Evolutionary conservation across 768 basidiomycete genomes (phyloP).

Genomic region (Leccinum olivaceopallidum): DNA sequence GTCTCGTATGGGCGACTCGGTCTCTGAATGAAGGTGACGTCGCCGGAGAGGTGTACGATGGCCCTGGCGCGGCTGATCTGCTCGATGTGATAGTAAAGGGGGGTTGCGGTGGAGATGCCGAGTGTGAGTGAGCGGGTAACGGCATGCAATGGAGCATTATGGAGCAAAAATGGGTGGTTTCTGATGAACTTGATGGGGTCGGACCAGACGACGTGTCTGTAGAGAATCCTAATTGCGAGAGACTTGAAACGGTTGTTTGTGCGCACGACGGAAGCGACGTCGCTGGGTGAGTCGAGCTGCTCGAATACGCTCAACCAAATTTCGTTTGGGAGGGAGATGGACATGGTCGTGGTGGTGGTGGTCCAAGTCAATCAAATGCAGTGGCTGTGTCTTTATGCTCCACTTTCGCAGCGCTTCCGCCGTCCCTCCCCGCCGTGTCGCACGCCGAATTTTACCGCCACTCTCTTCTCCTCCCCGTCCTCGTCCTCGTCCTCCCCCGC

Average conservation of each 20-base stretch:
- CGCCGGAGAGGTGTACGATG: slow-evolving; percentile 20
- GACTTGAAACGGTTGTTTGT: slow-evolving; percentile 33
- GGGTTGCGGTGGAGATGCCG: slow-evolving; percentile 25
- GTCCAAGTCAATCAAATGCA: background rate
- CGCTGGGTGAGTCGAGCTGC: slow-evolving; percentile 28
- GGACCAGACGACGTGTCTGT: slow-evolving; percentile 37
- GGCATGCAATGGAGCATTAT: slow-evolving; percentile 8
- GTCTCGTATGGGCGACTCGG: slow-evolving; percentile 25
- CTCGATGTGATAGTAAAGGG: slow-evolving; percentile 26
- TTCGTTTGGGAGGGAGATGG: slow-evolving; percentile 34
- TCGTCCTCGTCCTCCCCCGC: background rate
- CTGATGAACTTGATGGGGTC: slow-evolving; percentile 29
- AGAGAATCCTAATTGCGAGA: slow-evolving; percentile 32
- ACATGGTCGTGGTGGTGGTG: slow-evolving; percentile 11
- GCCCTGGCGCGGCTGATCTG: slow-evolving; percentile 30
- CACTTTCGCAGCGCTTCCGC: background rate
- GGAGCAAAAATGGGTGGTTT: slow-evolving; percentile 21
- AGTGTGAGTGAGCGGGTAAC: slow-evolving; percentile 26
- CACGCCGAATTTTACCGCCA: background rate
- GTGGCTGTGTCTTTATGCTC: background rate
- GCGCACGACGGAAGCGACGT: slow-evolving; percentile 34
- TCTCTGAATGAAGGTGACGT: slow-evolving; percentile 17
- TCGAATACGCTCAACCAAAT: slow-evolving; percentile 42
- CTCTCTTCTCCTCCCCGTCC: background rate
- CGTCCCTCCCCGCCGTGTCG: background rate